A percentile compares a stretch with the other conserved stretches of the same genome.
These are phyloP conservation scores for Aristolochia contorta DNA, from an alignment of 164 flowering plant genomes.

Conservation along the genomic window DNA sequence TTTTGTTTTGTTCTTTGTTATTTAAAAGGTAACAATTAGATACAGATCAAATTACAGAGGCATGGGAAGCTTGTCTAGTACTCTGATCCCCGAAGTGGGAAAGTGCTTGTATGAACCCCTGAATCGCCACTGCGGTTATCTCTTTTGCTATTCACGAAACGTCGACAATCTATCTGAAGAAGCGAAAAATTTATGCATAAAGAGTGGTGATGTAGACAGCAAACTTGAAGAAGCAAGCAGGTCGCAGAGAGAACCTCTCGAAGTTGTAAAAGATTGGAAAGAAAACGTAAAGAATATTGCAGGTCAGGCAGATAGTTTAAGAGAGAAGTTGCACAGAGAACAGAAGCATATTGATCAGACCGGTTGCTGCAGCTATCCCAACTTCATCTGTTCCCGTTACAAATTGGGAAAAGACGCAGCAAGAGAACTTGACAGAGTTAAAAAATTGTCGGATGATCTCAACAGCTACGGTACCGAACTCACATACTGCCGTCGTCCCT, in stretches of 20 bases:
- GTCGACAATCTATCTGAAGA: not conserved
- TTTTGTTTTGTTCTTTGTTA: too few relatives aligned
- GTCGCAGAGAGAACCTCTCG: not conserved
- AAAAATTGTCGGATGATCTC: not conserved
- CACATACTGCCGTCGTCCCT: not conserved
- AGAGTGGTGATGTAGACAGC: conserved; percentile 2
- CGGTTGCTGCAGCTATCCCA: conserved; percentile 4
- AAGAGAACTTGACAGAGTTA: not conserved
- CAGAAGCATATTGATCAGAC: too few relatives aligned
- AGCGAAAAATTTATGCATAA: not conserved
- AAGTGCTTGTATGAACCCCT: too few relatives aligned
- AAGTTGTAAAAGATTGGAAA: conserved; percentile 10
- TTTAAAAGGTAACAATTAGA: too few relatives aligned
- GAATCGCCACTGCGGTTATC: not conserved
- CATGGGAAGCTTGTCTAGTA: too few relatives aligned
- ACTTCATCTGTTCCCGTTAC: too few relatives aligned
- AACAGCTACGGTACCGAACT: not conserved
- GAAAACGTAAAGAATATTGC: not conserved
- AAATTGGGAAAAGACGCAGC: too few relatives aligned
- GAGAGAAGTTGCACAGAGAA: not conserved
- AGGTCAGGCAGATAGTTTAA: not conserved
- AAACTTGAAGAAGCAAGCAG: not conserved
- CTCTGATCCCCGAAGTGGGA: too few relatives aligned
- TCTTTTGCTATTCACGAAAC: conserved; percentile 1
- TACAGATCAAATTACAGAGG: too few relatives aligned